phyloP scores from a whole-genome alignment of 441 rosid genomes.

The Syzygium syzygioides region DNA sequence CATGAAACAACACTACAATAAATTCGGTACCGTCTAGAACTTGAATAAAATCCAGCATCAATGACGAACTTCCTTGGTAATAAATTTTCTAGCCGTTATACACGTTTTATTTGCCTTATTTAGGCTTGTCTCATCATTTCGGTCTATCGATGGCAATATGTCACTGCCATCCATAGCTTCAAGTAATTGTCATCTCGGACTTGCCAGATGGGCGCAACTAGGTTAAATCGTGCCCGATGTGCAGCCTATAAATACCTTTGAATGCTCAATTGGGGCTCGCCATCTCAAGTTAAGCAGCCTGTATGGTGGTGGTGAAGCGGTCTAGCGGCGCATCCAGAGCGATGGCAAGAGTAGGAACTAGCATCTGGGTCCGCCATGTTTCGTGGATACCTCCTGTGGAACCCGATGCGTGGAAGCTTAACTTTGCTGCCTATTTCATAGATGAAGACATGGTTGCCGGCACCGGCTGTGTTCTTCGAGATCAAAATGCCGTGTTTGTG shows the following conservation, averaged over 20 bases:
- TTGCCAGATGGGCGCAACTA: neutral
- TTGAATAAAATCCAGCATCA: neutral
- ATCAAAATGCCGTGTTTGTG: neutral
- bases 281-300: neutral
- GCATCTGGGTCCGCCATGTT: neutral
- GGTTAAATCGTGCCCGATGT: neutral
- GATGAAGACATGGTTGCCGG: neutral
- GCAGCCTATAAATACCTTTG: neutral
- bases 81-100: neutral
- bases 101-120: neutral
- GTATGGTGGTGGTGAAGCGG: neutral
- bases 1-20: neutral
- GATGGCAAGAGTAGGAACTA: neutral
- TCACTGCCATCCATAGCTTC: neutral
- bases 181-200: neutral
- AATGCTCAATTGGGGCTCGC: neutral
- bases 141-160: neutral
- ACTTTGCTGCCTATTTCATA: neutral
- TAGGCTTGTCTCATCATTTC: neutral
- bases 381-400: neutral
- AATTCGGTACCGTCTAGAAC: neutral
- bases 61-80: neutral
- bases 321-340: neutral
- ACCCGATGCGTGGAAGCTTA: neutral
- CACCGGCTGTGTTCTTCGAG: neutral